Conservation (phyloP, 306 rosid genomes). For the Sesbania bispinosa region DNA sequence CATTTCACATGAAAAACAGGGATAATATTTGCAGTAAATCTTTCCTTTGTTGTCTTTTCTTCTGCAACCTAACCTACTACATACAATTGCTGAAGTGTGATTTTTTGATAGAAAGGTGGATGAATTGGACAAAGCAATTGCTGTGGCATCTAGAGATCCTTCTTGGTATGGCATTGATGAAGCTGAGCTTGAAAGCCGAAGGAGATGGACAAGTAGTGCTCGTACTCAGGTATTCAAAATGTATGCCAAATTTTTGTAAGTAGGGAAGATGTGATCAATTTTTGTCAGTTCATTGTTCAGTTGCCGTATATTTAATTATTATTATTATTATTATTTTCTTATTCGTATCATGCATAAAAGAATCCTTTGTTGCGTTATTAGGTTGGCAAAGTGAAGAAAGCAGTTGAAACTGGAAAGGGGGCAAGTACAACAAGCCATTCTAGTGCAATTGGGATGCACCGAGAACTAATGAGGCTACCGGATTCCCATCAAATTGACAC, state of each 20-base stretch:
- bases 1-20: neutral
- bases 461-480: conserved; percentile 83
- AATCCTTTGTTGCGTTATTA: conserved; percentile 26
- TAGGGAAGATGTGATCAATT: neutral
- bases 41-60: neutral
- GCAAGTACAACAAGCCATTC: conserved; percentile 34
- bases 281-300: neutral
- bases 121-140: conserved; percentile 86
- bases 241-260: conserved; percentile 18
- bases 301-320: neutral
- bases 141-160: conserved; percentile 90
- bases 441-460: conserved; percentile 58
- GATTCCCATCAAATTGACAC: conserved; percentile 47
- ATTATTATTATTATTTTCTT: neutral
- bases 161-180: conserved; percentile 86
- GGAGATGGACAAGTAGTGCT: conserved; percentile 84
- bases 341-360: neutral
- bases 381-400: conserved; percentile 65
- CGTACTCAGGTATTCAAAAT: conserved; percentile 66
- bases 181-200: conserved; percentile 76
- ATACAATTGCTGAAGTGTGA: conserved; percentile 50
- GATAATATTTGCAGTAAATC: neutral
- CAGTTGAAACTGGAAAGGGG: conserved; percentile 57
- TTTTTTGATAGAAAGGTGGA: conserved; percentile 98
- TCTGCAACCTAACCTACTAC: neutral